Evolutionary conservation across 2,329 filamentous ascomycete genomes (phyloP), one percentile per base, ranked within the genome.

Genomic region (Tolypocladium amazonense): DNA sequence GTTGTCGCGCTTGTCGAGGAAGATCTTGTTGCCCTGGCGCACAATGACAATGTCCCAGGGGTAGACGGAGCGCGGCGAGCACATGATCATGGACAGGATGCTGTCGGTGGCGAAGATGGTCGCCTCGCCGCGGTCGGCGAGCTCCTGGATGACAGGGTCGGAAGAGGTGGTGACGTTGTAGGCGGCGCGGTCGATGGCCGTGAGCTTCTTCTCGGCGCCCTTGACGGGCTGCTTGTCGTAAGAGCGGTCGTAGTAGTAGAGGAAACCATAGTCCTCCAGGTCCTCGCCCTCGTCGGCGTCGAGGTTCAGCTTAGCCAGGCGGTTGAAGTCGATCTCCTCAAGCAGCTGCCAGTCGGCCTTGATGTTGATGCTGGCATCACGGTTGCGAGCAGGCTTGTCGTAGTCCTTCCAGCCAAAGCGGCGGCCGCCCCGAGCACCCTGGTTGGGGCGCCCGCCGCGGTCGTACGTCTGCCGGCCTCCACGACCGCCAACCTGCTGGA

Each of bases 41-140:
- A 91, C 81, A 71, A 99, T 95, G 72, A 99, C 88, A 69, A 99
- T 88, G 76, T 99, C 94, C 94, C 94, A 99, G 52, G 92, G 92
- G 81, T 97, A 97, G 64, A 99, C 90, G 60, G 91, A 96, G 70
- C 95, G 90, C 61, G 94, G 90, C 57, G 94, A 87, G 78, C 94
- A 99, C 94, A 99, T 99, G 69, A 99, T 88, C 92, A 97, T 97
- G 66, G 93, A 97, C 62, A 99, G 85, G 69, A 99, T 92, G 77
- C 88, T 96, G 76, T 97, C 92, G 53, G 94, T 97, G 64, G 94
- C 92, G 72, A 97, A 99, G 71, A 99, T 93, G 67, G 90, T 94
- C 55, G 92, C 94, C 78, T 97, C 92, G 71, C 96, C 87, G 81
- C 92, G 95, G 69, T 97, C 93, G 64, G 94, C 90, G 59, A 97